Base-by-base conservation (phyloP, 257 asterid species). In the Paulownia fortunei region DNA sequence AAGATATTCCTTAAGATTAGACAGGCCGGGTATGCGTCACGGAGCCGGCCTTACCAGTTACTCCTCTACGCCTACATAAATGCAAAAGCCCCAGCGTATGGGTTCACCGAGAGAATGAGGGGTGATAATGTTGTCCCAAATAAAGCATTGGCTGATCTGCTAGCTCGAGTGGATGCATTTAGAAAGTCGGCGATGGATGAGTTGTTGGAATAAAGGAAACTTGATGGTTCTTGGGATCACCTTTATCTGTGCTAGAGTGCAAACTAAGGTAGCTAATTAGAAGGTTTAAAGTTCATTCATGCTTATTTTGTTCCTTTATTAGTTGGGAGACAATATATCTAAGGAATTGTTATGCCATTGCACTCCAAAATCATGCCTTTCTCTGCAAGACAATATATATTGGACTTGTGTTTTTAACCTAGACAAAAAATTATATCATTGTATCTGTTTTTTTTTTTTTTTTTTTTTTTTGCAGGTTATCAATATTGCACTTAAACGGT, bases 11-110 rank as follows among this genome's bases (percentile, higher is more conserved):
- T 76, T 44, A 83, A 81, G 81, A 88, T 88, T 91, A 87, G 87
- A 80, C 79, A 79, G 49, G 88, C 61, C 0, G 96, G 97, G 7
- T 93, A 86, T 42, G 60, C 79, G 1, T 58, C 83, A 11, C 81
- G 84, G 13, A 1, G 54, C 13, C 70, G 62, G 13, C 90, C 79
- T 73, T 94, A 85, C 63, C 82, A 82, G 27, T 32, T 80, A 34
- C 95, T 95, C 55, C 27, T 92, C 55, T 66, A 73, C 64, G 96
- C 99, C 6, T 93, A 93, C 70, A 15, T 84, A 44, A 91, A 88
- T 30, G 92, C 93, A 23, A 86, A 91, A 77, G 67, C 80, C 37
- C 97, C 98, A 24, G 89, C 86, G 2, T 88, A 90, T 73, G 98
- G 97, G 64, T 82, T 95, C 23, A 0, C 3, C 0, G 92, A 91